Evolutionary conservation across 2,329 filamentous ascomycete genomes (phyloP).

Genomic region (Fusarium sp.): DNA sequence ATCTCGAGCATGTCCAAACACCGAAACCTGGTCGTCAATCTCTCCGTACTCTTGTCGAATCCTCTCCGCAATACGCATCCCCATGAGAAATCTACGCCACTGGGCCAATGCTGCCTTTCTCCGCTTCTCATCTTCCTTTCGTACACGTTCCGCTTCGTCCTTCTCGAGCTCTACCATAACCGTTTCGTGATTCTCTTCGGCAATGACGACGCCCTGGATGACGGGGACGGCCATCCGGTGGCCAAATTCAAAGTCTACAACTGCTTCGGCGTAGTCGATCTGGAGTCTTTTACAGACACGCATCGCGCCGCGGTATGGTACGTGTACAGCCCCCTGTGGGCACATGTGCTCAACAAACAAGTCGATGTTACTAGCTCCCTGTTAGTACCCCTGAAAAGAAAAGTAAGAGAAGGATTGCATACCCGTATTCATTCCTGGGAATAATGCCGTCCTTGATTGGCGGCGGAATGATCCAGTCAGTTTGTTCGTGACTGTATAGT

Average conservation of each 20-base stretch:
- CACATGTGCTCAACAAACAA: conserved; percentile 96
- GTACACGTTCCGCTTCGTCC: conserved; percentile 78
- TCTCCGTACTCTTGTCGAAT: conserved; percentile 82
- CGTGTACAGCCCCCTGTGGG: conserved; percentile 82
- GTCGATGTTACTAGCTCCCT: conserved; percentile 78
- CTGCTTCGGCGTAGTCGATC: conserved; percentile 93
- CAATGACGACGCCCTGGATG: conserved; percentile 89
- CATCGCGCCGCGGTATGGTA: conserved; percentile 81
- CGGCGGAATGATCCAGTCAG: conserved; percentile 93
- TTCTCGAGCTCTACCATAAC: conserved; percentile 84
- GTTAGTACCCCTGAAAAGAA: conserved; percentile 33
- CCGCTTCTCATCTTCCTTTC: conserved; percentile 87
- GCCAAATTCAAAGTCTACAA: conserved; percentile 96
- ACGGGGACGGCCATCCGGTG: conserved; percentile 94
- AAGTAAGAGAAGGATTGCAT: conserved; percentile 13
- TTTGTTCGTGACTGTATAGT: conserved; percentile 85
- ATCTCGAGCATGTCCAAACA: conserved; percentile 63
- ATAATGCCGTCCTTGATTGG: conserved; percentile 88
- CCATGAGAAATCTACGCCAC: conserved; percentile 91
- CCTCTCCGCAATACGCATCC: conserved; percentile 82
- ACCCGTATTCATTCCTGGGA: conserved; percentile 91
- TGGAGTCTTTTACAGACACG: conserved; percentile 85
- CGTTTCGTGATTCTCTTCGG: conserved; percentile 79
- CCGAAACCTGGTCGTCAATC: conserved; percentile 63
- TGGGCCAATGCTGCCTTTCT: conserved; percentile 77